These are phyloP conservation scores for Taxawa tesnikishii DNA, from an alignment of 2,329 filamentous ascomycete genomes.

Conservation along the genomic window DNA sequence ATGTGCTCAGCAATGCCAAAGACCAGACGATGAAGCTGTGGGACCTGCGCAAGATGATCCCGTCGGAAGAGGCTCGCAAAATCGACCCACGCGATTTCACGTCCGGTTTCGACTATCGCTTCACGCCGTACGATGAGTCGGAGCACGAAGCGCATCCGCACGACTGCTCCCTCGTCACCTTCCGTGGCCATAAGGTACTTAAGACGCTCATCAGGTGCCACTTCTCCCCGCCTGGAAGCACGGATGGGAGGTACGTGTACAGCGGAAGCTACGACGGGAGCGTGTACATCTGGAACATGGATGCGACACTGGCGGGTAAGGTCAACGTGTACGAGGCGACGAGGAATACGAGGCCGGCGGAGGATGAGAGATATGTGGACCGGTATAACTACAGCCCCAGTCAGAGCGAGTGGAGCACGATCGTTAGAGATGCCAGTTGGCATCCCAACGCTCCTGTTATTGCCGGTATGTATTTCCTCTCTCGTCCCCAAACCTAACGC, in stretches of 20 bases:
- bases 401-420: constrained; percentile 54
- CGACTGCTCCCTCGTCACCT: constrained; percentile 89
- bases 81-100: constrained; percentile 45
- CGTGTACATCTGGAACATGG: constrained; percentile 86
- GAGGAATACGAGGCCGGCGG: constrained; percentile 44
- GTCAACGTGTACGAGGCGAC: constrained; percentile 71
- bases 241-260: constrained; percentile 86
- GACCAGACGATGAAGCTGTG: constrained; percentile 97
- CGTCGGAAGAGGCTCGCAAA: constrained; percentile 48
- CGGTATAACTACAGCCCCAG: constrained; percentile 47
- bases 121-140: constrained; percentile 50
- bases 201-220: constrained; percentile 90
- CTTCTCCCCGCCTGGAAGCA: constrained; percentile 78
- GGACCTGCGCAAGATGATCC: constrained; percentile 85
- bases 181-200: constrained; percentile 78
- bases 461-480: constrained; percentile 40
- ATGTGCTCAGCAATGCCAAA: constrained; percentile 87
- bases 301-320: constrained; percentile 66
- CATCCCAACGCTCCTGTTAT: constrained; percentile 75
- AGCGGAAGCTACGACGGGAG: constrained; percentile 81
- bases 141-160: constrained; percentile 62
- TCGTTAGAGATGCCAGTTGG: constrained; percentile 82
- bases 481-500: not conserved
- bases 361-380: constrained; percentile 40
- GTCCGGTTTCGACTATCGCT: constrained; percentile 64